A percentile compares a stretch with the other conserved stretches of the same genome.
phyloP scores from a whole-genome alignment of 306 rosid genomes.

The Cucurbita ficifolia region DNA sequence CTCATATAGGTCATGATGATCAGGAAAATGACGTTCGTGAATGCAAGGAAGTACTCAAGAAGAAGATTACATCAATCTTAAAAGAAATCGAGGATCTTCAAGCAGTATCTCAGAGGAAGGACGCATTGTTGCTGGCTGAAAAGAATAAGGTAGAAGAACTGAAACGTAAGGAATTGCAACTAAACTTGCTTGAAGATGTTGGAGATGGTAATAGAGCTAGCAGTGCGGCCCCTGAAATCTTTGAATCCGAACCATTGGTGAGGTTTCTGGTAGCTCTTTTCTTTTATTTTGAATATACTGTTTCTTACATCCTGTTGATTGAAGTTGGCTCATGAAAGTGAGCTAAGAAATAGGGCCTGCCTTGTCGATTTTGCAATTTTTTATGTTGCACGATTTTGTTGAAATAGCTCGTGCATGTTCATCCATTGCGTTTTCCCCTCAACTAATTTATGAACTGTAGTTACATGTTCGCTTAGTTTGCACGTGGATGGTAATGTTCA shows the following conservation, averaged over 20 bases:
- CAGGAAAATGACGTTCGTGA: conserved; percentile 35
- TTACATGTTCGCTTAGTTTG: neutral
- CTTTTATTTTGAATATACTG: neutral
- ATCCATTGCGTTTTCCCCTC: neutral
- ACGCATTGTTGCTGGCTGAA: conserved; percentile 54
- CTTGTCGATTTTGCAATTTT: neutral
- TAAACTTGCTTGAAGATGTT: conserved; percentile 12
- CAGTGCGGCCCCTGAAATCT: conserved; percentile 48
- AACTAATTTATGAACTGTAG: neutral
- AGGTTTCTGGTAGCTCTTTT: conserved; percentile 21
- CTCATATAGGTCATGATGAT: conserved; percentile 27
- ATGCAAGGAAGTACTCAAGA: conserved; percentile 54
- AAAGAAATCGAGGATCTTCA: conserved; percentile 53
- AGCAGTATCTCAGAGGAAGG: conserved; percentile 47
- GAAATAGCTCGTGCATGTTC: neutral
- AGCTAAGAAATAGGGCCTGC: neutral
- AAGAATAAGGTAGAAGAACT: conserved; percentile 56
- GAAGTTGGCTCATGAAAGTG: neutral
- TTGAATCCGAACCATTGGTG: conserved; percentile 78
- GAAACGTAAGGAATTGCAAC: conserved; percentile 23
- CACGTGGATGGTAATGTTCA: neutral
- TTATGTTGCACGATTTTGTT: neutral
- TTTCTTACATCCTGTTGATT: neutral
- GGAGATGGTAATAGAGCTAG: conserved; percentile 42
- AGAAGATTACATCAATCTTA: conserved; percentile 39